Conservation (phyloP, 345 rosid genomes). For the Eucalyptus pauciflora region DNA sequence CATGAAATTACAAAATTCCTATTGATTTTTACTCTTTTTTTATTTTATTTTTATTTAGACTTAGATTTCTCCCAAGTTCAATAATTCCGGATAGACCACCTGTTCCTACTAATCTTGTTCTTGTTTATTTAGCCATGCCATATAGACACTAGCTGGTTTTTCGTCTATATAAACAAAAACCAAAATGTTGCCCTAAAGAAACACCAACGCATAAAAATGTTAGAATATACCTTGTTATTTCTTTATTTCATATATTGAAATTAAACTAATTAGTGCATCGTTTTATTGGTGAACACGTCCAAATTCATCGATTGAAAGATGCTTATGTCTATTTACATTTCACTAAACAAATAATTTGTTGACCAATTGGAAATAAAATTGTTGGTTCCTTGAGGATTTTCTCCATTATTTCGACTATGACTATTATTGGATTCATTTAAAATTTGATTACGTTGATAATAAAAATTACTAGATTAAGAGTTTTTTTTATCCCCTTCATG, state of each 20-base stretch:
- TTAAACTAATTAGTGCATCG: background rate
- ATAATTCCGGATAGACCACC: background rate
- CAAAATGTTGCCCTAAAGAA: background rate
- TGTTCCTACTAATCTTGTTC: background rate
- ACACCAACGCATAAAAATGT: background rate
- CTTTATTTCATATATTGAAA: background rate
- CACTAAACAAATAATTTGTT: background rate
- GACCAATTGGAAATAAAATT: background rate
- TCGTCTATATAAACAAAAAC: background rate
- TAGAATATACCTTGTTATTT: background rate
- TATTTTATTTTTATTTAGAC: background rate
- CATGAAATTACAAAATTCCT: background rate
- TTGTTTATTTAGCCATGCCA: background rate
- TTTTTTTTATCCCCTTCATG: background rate
- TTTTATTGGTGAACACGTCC: background rate
- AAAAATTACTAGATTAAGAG: background rate
- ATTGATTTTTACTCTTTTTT: background rate
- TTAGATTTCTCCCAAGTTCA: background rate
- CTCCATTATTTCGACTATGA: background rate
- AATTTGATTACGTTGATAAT: too few relatives aligned
- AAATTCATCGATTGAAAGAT: background rate
- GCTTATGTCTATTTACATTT: background rate
- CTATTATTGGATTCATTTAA: background rate
- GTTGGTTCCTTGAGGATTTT: background rate
- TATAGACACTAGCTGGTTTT: background rate